A percentile compares a stretch with the other conserved stretches of the same genome.
Evolutionary conservation across 2,329 filamentous ascomycete species (phyloP).

Genomic region (Ophioceras dolichostomum): DNA sequence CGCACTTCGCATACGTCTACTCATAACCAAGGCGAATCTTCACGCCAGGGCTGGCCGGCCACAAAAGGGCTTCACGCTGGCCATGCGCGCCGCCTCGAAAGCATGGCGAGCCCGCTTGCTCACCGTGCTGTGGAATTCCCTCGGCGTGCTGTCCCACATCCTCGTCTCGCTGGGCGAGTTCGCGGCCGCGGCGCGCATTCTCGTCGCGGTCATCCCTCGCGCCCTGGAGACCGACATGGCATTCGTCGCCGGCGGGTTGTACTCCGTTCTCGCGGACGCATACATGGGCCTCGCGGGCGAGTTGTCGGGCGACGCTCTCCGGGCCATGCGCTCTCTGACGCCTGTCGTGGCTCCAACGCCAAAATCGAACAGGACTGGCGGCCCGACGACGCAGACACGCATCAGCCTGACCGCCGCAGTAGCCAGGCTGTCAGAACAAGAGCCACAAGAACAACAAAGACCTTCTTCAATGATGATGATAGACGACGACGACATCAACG

Average conservation of each 20-base stretch:
- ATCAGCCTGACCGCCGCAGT: no score
- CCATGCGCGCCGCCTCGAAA: conserved; percentile 61
- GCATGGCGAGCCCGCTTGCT: conserved; percentile 59
- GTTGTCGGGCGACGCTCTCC: conserved; percentile 10
- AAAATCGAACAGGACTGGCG: no score
- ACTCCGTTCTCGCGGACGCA: conserved; percentile 61
- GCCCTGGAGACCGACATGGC: conserved; percentile 59
- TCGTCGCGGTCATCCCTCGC: conserved; percentile 61
- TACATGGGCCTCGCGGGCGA: conserved; percentile 64
- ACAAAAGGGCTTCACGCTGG: conserved; percentile 64
- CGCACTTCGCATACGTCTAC: conserved; percentile 54
- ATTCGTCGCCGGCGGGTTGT: conserved; percentile 51
- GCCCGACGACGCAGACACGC: no score
- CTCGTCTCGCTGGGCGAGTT: conserved; percentile 62
- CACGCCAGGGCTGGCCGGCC: conserved; percentile 57
- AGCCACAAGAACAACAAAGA: no score
- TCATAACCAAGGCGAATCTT: conserved; percentile 61
- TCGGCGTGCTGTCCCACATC: conserved; percentile 54
- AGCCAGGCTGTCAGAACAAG: no score
- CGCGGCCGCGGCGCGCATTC: conserved; percentile 47
- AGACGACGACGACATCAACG: no score
- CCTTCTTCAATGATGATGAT: no score
- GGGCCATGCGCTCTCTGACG: background rate
- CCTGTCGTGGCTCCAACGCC: no score
- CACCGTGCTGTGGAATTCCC: conserved; percentile 59